A percentile compares a stretch with the other conserved stretches of the same genome.
Evolutionary conservation across 352 stramenopile species (phyloP).

Genomic region (Thraustotheca clavata): DNA sequence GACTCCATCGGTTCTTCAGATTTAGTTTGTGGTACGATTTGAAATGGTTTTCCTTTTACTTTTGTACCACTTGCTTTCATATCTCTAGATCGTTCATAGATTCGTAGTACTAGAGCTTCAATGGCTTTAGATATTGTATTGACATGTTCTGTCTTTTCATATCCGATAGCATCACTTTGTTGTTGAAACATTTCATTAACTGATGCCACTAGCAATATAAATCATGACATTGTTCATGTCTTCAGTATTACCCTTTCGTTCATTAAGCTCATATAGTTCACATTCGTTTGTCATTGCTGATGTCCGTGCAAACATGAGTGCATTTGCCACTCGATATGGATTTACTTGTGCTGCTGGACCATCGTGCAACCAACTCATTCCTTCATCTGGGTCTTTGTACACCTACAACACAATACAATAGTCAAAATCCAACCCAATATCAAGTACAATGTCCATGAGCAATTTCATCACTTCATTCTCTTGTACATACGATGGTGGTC

Average conservation of each 20-base stretch:
- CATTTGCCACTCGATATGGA: constrained; percentile 51
- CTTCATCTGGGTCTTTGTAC: constrained; percentile 39
- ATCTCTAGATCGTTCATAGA: constrained; percentile 61
- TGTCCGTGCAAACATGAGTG: constrained; percentile 54
- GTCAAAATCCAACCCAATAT: too few species aligned
- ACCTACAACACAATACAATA: constrained; percentile 17
- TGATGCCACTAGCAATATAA: neutral
- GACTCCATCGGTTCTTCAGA: neutral
- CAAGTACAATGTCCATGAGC: constrained; percentile 28
- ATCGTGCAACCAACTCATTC: constrained; percentile 49
- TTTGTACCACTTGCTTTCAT: constrained; percentile 40
- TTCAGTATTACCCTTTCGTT: constrained; percentile 21
- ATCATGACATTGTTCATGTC: neutral
- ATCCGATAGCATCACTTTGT: constrained; percentile 33
- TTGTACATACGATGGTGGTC: constrained; percentile 35
- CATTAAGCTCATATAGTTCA: constrained; percentile 49
- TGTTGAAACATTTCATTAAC: constrained; percentile 22
- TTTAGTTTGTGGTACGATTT: constrained; percentile 19
- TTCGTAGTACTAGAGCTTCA: constrained; percentile 51
- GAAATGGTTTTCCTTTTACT: constrained; percentile 37
- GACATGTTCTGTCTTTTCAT: constrained; percentile 37
- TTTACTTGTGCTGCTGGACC: constrained; percentile 31
- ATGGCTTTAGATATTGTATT: constrained; percentile 44
- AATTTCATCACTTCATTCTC: constrained; percentile 40
- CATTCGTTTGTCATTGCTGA: constrained; percentile 49